Evolutionary conservation across 2,329 filamentous ascomycete species (phyloP).

Genomic region (Neopestalotiopsis sp.): DNA sequence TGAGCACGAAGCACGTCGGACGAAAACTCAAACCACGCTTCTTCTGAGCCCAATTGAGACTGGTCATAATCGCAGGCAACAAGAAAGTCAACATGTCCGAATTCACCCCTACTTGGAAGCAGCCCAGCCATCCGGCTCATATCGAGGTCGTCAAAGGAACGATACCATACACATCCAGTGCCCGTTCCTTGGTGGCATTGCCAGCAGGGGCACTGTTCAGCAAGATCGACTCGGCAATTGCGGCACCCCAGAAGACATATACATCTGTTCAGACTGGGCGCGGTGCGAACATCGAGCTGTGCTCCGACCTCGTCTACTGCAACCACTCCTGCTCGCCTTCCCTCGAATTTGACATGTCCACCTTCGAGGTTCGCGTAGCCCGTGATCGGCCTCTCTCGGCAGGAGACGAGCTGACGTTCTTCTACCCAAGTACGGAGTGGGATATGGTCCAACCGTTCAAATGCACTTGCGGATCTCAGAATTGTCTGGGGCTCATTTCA

Average conservation of each 20-base stretch:
- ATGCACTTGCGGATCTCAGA: slow-evolving; percentile 9
- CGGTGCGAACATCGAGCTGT: slow-evolving; percentile 6
- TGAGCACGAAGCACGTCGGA: too few relatives aligned
- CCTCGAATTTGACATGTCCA: slow-evolving; percentile 10
- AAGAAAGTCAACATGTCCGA: background rate
- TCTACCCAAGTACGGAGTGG: slow-evolving; percentile 11
- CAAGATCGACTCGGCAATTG: slow-evolving; percentile 7
- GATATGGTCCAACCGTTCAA: slow-evolving; percentile 5
- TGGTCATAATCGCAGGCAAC: too few relatives aligned
- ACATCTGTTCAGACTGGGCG: slow-evolving; percentile 3
- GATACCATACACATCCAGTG: slow-evolving; percentile 8
- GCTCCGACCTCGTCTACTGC: slow-evolving; percentile 10
- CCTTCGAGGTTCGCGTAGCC: slow-evolving; percentile 1
- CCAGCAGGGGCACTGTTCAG: slow-evolving; percentile 6
- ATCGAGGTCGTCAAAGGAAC: slow-evolving; percentile 9
- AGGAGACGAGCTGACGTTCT: slow-evolving; percentile 7
- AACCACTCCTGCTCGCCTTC: slow-evolving; percentile 6
- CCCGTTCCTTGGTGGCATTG: slow-evolving; percentile 9
- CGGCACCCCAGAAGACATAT: slow-evolving; percentile 4
- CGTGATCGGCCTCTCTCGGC: background rate
- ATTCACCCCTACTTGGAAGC: slow-evolving; percentile 9
- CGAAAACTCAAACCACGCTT: too few relatives aligned
- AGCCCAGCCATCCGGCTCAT: slow-evolving; percentile 1
- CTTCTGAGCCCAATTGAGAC: too few relatives aligned
- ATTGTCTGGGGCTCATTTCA: slow-evolving; percentile 6